These are phyloP conservation scores for Pistacia atlantica DNA, from an alignment of 345 rosid genomes.

Conservation along the genomic window DNA sequence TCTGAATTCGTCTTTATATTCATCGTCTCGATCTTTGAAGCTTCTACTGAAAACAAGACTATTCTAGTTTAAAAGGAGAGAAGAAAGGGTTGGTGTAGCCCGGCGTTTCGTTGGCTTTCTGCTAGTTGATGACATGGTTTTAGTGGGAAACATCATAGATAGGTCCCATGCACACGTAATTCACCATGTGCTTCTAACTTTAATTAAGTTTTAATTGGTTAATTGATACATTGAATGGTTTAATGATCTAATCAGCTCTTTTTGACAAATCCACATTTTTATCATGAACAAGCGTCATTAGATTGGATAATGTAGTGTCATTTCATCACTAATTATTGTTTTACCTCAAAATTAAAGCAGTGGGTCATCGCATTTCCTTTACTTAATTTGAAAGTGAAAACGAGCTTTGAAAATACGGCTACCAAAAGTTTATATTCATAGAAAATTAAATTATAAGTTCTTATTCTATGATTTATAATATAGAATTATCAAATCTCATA, in stretches of 20 bases:
- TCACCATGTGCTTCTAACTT: constrained; percentile 24
- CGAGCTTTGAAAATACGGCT: no score
- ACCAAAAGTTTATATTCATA: no score
- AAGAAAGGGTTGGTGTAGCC: constrained; percentile 3
- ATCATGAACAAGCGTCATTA: no score
- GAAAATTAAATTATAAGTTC: no score
- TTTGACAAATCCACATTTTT: neutral
- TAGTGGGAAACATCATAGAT: constrained; percentile 21
- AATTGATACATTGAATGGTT: no score
- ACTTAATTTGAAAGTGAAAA: no score
- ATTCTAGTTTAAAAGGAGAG: neutral
- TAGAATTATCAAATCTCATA: no score
- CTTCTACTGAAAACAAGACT: neutral
- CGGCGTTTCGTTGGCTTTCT: constrained; percentile 19
- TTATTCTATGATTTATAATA: no score
- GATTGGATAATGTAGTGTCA: neutral
- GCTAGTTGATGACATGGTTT: constrained; percentile 20
- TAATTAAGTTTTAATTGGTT: no score
- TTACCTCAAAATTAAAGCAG: neutral
- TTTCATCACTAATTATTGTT: neutral
- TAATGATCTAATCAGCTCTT: neutral
- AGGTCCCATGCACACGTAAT: constrained; percentile 19
- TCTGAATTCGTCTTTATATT: no score
- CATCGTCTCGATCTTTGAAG: neutral
- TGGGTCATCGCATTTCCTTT: neutral